Conservation (phyloP, 1,284 basidiomycete genomes). For the Apiotrichum veenhuisii region DNA sequence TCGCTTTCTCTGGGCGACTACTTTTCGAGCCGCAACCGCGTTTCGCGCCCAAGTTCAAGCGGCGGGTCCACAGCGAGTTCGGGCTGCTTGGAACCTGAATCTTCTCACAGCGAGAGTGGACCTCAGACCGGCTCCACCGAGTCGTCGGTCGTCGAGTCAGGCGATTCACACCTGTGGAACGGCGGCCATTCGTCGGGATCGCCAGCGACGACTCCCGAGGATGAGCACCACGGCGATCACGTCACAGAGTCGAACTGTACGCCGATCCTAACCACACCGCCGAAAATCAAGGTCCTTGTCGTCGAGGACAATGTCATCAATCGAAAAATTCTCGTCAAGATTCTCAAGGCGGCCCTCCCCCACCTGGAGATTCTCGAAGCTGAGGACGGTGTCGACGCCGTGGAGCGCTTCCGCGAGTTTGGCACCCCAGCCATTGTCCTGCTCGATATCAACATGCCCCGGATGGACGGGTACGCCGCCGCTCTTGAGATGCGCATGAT, state of each 20-base stretch:
- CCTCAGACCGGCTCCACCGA: not conserved
- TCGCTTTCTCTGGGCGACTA: constrained; percentile 38
- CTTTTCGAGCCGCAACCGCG: constrained; percentile 23
- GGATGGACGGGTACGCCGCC: constrained; percentile 45
- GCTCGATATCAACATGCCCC: constrained; percentile 49
- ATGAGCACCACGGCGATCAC: not conserved
- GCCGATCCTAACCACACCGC: not conserved
- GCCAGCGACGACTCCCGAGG: not conserved
- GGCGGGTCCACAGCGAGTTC: not conserved
- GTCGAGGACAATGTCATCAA: constrained; percentile 49
- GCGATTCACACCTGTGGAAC: not conserved
- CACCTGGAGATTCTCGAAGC: constrained; percentile 36
- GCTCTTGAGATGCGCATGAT: constrained; percentile 37
- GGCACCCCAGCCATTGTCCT: constrained; percentile 30
- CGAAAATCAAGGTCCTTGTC: constrained; percentile 34
- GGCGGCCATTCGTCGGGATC: not conserved
- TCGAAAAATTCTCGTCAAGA: constrained; percentile 45
- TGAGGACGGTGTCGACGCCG: constrained; percentile 42
- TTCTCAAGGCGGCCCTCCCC: constrained; percentile 31
- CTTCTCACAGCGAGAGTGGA: not conserved
- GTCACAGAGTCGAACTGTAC: not conserved
- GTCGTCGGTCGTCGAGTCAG: not conserved
- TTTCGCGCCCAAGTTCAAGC: not conserved
- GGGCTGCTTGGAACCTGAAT: not conserved
- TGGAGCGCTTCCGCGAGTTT: constrained; percentile 36